Evolutionary conservation across 306 rosid genomes (phyloP).

Genomic region (Mimosa bimucronata): DNA sequence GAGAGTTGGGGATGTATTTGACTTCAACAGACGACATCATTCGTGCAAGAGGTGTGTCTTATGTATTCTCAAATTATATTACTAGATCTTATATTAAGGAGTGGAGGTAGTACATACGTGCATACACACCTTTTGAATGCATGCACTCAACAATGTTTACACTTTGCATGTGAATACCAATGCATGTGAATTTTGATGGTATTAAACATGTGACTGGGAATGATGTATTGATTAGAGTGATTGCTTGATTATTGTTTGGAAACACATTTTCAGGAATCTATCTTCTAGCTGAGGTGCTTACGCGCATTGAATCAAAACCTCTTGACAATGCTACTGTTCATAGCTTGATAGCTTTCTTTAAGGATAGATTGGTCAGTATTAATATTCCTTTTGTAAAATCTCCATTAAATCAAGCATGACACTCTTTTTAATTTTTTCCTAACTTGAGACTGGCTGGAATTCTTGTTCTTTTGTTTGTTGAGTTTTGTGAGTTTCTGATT

Average conservation of each 20-base stretch:
- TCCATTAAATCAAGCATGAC: not conserved
- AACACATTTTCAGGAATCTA: slow-evolving; percentile 64
- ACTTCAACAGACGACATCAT: slow-evolving; percentile 69
- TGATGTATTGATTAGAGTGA: slow-evolving; percentile 10
- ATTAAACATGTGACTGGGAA: slow-evolving; percentile 21
- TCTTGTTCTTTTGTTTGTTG: slow-evolving; percentile 22
- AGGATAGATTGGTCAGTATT: slow-evolving; percentile 84
- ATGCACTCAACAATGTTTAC: not conserved
- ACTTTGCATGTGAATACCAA: slow-evolving; percentile 22
- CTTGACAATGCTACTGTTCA: slow-evolving; percentile 63
- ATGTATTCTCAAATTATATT: not conserved
- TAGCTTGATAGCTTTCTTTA: slow-evolving; percentile 80
- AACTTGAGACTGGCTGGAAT: slow-evolving; percentile 27
- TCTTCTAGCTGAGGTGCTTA: slow-evolving; percentile 86
- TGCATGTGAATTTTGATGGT: slow-evolving; percentile 2
- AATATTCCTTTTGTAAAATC: slow-evolving; percentile 30
- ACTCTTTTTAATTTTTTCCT: slow-evolving; percentile 25
- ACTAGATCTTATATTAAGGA: too few relatives aligned
- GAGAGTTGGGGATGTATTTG: slow-evolving; percentile 83
- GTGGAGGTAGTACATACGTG: not conserved
- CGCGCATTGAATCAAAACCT: slow-evolving; percentile 61
- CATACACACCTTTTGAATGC: not conserved
- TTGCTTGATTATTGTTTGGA: slow-evolving; percentile 31
- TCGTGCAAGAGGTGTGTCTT: slow-evolving; percentile 76
- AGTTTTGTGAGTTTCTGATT: slow-evolving; percentile 30